Base-by-base conservation (phyloP, 169 alveolate genomes). In the Cryptosporidium ryanae region DNA sequence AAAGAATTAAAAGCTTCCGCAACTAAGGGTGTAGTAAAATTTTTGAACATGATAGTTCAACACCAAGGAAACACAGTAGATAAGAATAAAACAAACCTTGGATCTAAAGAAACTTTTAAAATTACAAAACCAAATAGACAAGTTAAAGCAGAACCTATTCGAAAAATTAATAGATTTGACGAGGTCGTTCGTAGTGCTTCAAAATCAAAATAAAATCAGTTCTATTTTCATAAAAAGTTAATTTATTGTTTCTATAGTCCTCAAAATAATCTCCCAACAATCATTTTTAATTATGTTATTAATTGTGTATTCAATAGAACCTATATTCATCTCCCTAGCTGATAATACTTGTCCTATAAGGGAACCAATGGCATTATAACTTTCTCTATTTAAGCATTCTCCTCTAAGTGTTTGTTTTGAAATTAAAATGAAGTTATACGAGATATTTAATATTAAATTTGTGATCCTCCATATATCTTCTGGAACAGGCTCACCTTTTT, bases 21-120 rank as follows among this genome's bases (percentile, higher is more conserved):
- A 44, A 76, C 87, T 13, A 76, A 38, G 29, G 87, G 87, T 7
- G 87, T 76, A 23, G 87, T 76, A 18, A 76, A 76, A 23, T 76
- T 76, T 15, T 23, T 76, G 17, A 76, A 76, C 61, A 55, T 76
- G 76, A 61, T 76, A n/a, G 64, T 59, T 44, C 48, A 55, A n/a
- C 59, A 76, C 43, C 23, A 76, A n/a, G 87, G 50, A 61, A 59
- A 25, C 34, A 23, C 10, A 1, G 44, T 21, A 6, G 17, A 13
- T 23, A 59, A 55, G 48, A 2, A 23, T 7, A 18, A 8, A 34
- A 76, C 10, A 18, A 25, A 25, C 23, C 32, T 27, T 17, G 43
- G 29, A 15, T 17, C 0, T 8, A 65, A 23, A 25, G 4, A 21
- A 21, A n/a, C 63, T 1, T 12, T 52, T 52, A 52, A 4, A 21